These are phyloP conservation scores for Hanseniaspora guilliermondii DNA, from an alignment of 805 yeast genomes.

Conservation along the genomic window DNA sequence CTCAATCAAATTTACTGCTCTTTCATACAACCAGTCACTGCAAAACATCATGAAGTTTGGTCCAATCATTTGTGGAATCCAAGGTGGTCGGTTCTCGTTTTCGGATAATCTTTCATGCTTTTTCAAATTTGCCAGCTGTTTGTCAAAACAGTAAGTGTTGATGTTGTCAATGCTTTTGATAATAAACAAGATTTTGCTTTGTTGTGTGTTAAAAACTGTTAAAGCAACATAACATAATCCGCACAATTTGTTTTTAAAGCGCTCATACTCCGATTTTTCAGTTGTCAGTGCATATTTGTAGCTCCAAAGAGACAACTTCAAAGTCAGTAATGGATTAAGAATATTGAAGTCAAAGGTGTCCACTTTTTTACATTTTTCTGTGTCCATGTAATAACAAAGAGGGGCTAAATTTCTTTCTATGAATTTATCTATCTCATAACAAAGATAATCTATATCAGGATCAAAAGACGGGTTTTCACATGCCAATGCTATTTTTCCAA, in stretches of 20 bases:
- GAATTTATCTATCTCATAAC: neutral
- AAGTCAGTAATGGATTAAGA: neutral
- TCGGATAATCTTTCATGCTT: neutral
- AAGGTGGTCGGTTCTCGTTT: neutral
- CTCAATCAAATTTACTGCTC: neutral
- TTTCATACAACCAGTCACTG: neutral
- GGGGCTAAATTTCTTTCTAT: slow-evolving; percentile 5
- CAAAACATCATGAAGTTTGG: neutral
- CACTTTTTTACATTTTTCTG: neutral
- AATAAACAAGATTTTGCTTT: neutral
- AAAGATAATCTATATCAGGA: slow-evolving; percentile 9
- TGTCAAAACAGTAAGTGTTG: neutral
- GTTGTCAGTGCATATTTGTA: neutral
- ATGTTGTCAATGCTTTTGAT: neutral
- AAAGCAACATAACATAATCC: neutral
- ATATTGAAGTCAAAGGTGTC: slow-evolving; percentile 5
- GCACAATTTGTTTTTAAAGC: neutral
- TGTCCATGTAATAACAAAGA: slow-evolving; percentile 1
- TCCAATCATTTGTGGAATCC: neutral
- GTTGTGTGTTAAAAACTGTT: neutral
- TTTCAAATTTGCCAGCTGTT: neutral
- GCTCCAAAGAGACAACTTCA: slow-evolving; percentile 1
- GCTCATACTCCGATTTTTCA: neutral
- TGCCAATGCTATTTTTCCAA: neutral
- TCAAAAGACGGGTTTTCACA: slow-evolving; percentile 1